Percentiles rank a stretch among this genome's conserved stretches.
phyloP scores from a whole-genome alignment of 2,329 filamentous ascomycete species.

The Pseudocercospora macadamiae region DNA sequence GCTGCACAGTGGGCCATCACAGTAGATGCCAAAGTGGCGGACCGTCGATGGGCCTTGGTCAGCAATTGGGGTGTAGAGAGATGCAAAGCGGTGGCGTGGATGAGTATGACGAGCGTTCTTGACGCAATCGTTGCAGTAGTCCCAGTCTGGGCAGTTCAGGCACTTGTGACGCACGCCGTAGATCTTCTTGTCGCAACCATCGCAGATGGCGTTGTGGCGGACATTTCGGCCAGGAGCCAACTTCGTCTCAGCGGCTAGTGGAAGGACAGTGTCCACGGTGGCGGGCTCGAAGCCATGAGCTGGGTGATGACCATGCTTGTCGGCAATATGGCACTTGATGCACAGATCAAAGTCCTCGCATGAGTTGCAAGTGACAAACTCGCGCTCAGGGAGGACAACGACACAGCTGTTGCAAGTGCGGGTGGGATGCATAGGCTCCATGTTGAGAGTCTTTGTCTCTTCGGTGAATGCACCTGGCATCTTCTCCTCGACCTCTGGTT shows the following conservation, averaged over 20 bases:
- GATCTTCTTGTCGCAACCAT: constrained; percentile 89
- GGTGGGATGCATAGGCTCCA: constrained; percentile 45
- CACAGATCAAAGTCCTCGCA: constrained; percentile 96
- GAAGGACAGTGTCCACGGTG: constrained; percentile 64
- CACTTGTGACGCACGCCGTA: constrained; percentile 94
- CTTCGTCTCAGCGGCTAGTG: constrained; percentile 64
- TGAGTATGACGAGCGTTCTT: constrained; percentile 69
- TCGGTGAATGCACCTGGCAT: constrained; percentile 51
- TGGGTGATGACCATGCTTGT: constrained; percentile 88
- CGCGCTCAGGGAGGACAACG: constrained; percentile 65
- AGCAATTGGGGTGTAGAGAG: constrained; percentile 75
- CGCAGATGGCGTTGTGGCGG: constrained; percentile 86
- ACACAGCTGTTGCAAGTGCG: constrained; percentile 76
- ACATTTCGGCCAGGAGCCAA: constrained; percentile 79
- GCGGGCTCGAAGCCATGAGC: constrained; percentile 77
- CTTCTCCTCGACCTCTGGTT: constrained; percentile 42
- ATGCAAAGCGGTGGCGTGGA: constrained; percentile 82
- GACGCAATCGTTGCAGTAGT: constrained; percentile 83
- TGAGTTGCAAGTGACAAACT: constrained; percentile 80
- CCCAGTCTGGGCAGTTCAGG: constrained; percentile 94
- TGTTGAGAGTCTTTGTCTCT: constrained; percentile 45
- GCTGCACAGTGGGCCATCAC: constrained; percentile 87
- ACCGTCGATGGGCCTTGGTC: constrained; percentile 48
- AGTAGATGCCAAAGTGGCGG: constrained; percentile 84
- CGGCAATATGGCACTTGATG: constrained; percentile 73